These are phyloP conservation scores for Wickerhamomyces queroliae DNA, from an alignment of 805 yeast genomes.

Conservation along the genomic window DNA sequence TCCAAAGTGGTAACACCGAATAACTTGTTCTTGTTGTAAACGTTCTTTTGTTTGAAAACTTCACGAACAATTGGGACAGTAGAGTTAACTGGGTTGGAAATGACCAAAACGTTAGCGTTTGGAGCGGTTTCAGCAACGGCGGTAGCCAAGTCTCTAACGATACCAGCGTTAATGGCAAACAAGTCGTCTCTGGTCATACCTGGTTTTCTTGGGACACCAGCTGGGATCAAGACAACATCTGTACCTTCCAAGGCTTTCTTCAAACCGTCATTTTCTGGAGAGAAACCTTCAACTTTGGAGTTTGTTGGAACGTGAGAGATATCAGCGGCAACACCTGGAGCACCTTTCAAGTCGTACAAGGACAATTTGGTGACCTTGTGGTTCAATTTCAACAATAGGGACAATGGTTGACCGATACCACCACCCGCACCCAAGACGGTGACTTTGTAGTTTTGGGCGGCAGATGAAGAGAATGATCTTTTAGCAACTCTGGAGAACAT, in stretches of 20 bases:
- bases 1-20: constrained; percentile 97
- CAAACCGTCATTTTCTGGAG: constrained; percentile 74
- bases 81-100: constrained; percentile 95
- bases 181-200: constrained; percentile 98
- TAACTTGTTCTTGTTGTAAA: constrained; percentile 84
- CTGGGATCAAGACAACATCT: constrained; percentile 87
- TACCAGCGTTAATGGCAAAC: constrained; percentile 93
- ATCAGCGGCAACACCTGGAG: constrained; percentile 97
- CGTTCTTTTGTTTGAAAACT: constrained; percentile 79
- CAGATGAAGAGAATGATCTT: constrained; percentile 64
- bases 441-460: constrained; percentile 67
- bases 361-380: constrained; percentile 82
- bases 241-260: constrained; percentile 63
- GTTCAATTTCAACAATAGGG: constrained; percentile 80
- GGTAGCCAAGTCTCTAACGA: constrained; percentile 88
- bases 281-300: constrained; percentile 82
- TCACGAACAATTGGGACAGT: constrained; percentile 96
- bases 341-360: constrained; percentile 84
- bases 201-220: constrained; percentile 98
- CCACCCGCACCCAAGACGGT: constrained; percentile 83
- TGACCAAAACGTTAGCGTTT: constrained; percentile 74
- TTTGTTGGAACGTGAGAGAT: constrained; percentile 90
- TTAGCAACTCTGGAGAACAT: constrained; percentile 55
- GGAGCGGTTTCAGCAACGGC: constrained; percentile 80
- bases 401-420: constrained; percentile 93